A percentile compares a stretch with the other conserved stretches of the same genome.
Evolutionary conservation across 495 filamentous ascomycete genomes (phyloP).

Genomic region (Penicillium cinerascens): DNA sequence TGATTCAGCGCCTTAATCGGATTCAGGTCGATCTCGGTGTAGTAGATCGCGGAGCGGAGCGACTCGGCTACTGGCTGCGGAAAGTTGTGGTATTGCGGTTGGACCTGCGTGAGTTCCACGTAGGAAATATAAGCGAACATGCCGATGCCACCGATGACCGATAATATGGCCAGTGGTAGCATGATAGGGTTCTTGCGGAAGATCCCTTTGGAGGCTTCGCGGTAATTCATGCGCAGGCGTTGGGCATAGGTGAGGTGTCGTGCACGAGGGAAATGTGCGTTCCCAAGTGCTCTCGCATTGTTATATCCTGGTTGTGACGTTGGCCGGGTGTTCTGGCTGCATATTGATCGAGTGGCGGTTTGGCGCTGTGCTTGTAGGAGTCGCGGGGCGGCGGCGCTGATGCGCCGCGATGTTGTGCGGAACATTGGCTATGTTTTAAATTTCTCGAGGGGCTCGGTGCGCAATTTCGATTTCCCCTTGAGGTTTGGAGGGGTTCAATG

Average conservation of each 20-base stretch:
- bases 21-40: conserved; percentile 68
- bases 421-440: conserved; percentile 26
- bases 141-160: conserved; percentile 37
- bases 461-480: not conserved
- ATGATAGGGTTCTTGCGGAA: conserved; percentile 48
- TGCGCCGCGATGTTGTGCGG: conserved; percentile 33
- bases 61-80: conserved; percentile 74
- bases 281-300: conserved; percentile 6
- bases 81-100: conserved; percentile 67
- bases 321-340: conserved; percentile 18
- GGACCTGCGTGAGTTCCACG: conserved; percentile 62
- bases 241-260: conserved; percentile 25
- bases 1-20: conserved; percentile 72
- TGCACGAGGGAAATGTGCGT: conserved; percentile 12
- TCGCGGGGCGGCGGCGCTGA: conserved; percentile 21
- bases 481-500: not conserved
- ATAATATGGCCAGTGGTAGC: conserved; percentile 48
- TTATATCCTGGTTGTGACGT: conserved; percentile 7
- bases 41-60: conserved; percentile 84
- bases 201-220: conserved; percentile 39
- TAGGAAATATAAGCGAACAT: conserved; percentile 47
- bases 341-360: conserved; percentile 22
- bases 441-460: not conserved
- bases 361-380: conserved; percentile 19
- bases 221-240: conserved; percentile 30